These are phyloP conservation scores for Suhomyces tanzawaensis DNA, from an alignment of 805 yeast genomes.

Conservation along the genomic window DNA sequence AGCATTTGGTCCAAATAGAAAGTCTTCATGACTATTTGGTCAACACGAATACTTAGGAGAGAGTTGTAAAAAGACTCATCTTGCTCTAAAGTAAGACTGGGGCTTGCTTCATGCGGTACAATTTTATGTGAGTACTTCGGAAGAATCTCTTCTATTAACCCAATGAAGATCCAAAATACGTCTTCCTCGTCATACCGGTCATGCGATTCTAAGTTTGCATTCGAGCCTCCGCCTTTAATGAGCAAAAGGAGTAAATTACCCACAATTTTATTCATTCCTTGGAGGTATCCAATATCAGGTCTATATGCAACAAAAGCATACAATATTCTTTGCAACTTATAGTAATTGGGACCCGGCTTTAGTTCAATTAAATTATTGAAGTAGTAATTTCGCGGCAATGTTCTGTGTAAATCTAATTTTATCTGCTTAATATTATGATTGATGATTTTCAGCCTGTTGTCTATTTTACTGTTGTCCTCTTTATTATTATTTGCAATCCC, in stretches of 20 bases:
- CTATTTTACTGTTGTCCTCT: not conserved
- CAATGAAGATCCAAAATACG: slow-evolving; percentile 52
- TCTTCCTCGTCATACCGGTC: slow-evolving; percentile 38
- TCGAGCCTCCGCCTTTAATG: slow-evolving; percentile 2
- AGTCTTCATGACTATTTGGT: slow-evolving; percentile 35
- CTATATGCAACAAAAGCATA: slow-evolving; percentile 49
- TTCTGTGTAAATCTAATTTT: slow-evolving; percentile 51
- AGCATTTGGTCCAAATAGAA: slow-evolving; percentile 31
- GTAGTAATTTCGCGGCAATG: slow-evolving; percentile 53
- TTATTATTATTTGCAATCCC: not conserved
- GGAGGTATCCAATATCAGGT: slow-evolving; percentile 53
- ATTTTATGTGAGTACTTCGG: slow-evolving; percentile 32
- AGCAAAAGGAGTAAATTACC: slow-evolving; percentile 44
- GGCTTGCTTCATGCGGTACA: slow-evolving; percentile 2
- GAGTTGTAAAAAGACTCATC: slow-evolving; percentile 13
- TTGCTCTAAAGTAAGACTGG: not conserved
- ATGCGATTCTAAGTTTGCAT: not conserved
- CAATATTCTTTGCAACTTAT: slow-evolving; percentile 44
- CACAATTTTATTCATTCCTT: slow-evolving; percentile 60
- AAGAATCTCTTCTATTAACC: slow-evolving; percentile 46
- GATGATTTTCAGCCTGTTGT: slow-evolving; percentile 4
- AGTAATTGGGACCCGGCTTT: slow-evolving; percentile 53
- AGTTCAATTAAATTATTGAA: slow-evolving; percentile 39
- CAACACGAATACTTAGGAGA: slow-evolving; percentile 32
- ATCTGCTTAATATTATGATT: slow-evolving; percentile 43